Evolutionary conservation across 2,329 filamentous ascomycete species (phyloP).

Genomic region (Coleophoma crateriformis): DNA sequence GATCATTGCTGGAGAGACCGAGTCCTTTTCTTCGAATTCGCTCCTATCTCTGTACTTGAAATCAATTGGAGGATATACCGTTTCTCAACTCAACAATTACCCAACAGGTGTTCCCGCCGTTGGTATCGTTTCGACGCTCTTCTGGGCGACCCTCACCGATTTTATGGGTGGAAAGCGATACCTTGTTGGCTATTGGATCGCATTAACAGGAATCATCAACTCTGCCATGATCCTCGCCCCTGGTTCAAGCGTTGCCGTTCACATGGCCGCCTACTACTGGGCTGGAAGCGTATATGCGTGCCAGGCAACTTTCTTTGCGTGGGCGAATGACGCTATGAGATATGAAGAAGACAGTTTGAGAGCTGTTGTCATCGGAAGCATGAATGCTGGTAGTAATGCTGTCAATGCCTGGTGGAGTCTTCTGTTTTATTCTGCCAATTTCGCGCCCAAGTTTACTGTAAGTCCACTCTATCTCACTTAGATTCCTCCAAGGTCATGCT

Average conservation of each 20-base stretch:
- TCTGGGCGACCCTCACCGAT: constrained; percentile 66
- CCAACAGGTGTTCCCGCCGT: constrained; percentile 47
- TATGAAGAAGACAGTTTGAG: constrained; percentile 57
- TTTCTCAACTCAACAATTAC: constrained; percentile 46
- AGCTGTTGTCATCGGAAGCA: constrained; percentile 63
- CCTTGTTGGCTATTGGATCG: constrained; percentile 63
- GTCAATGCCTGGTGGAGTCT: constrained; percentile 72
- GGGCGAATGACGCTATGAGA: constrained; percentile 64
- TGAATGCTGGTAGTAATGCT: constrained; percentile 65
- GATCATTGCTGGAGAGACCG: constrained; percentile 66
- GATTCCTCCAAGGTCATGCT: constrained; percentile 1
- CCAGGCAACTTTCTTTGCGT: constrained; percentile 70
- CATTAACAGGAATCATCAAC: constrained; percentile 56
- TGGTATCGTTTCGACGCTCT: constrained; percentile 49
- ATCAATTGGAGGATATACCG: constrained; percentile 36
- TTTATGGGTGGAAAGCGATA: constrained; percentile 57
- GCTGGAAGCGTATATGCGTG: constrained; percentile 66
- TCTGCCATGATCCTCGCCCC: constrained; percentile 51
- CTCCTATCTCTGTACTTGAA: constrained; percentile 47
- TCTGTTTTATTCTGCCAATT: constrained; percentile 62
- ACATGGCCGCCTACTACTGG: constrained; percentile 67
- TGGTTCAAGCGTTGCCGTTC: constrained; percentile 35
- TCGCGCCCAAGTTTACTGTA: constrained; percentile 46
- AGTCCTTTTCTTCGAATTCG: constrained; percentile 63
- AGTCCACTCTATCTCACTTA: constrained; percentile 20